These are phyloP conservation scores for Dipteronia sinensis DNA, from an alignment of 345 rosid genomes.

Conservation along the genomic window DNA sequence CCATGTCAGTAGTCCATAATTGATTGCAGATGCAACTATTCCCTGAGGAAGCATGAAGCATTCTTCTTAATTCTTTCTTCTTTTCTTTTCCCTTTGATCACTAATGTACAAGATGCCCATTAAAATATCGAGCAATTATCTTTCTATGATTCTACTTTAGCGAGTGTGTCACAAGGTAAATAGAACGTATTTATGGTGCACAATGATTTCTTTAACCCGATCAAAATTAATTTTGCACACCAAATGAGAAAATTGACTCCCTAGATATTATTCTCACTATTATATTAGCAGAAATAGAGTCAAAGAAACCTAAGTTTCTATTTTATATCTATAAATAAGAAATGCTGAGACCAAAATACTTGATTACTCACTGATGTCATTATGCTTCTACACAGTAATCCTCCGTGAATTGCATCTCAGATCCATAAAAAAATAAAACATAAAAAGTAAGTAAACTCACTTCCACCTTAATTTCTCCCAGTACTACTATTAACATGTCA, in stretches of 20 bases:
- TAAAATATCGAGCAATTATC: neutral
- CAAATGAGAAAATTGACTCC: neutral
- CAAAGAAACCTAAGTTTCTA: neutral
- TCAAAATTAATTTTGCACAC: neutral
- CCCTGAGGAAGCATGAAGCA: slow-evolving; percentile 50
- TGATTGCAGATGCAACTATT: slow-evolving; percentile 81
- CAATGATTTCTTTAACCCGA: neutral
- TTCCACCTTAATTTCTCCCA: neutral
- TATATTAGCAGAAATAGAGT: neutral
- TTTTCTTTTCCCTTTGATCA: slow-evolving; percentile 3
- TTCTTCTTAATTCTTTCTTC: neutral
- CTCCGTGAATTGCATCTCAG: neutral
- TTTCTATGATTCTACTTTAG: no score
- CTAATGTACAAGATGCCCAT: neutral
- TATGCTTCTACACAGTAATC: neutral
- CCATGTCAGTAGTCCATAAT: slow-evolving; percentile 95
- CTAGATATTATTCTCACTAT: neutral
- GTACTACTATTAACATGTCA: neutral
- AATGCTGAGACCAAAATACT: neutral
- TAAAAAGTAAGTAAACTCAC: neutral
- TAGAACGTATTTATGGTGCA: no score
- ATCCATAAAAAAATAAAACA: neutral
- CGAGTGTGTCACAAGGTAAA: no score
- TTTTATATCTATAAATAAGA: neutral
- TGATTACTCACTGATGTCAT: neutral